A percentile compares a stretch with the other conserved stretches of the same genome.
Evolutionary conservation across 2,329 filamentous ascomycete genomes (phyloP).

Genomic region (Grosmannia serpens): DNA sequence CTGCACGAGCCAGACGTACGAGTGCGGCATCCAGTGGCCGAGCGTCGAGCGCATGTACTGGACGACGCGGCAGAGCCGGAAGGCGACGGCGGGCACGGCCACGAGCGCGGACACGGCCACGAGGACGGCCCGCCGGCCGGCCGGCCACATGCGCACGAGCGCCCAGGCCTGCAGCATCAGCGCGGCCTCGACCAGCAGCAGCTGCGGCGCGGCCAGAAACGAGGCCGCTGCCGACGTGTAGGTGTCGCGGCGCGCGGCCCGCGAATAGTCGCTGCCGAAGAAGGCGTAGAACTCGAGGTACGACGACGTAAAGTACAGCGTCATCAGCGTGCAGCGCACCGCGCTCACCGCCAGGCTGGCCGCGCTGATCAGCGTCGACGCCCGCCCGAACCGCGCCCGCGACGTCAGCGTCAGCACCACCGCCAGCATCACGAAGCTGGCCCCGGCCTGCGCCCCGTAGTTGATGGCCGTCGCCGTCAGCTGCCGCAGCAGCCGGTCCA

Average conservation of each 20-base stretch:
- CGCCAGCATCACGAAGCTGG: conserved; percentile 49
- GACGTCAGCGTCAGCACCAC: conserved; percentile 58
- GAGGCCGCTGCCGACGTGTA: conserved; percentile 26
- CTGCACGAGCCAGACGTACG: conserved; percentile 26
- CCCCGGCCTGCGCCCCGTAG: conserved; percentile 14
- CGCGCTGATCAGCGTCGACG: conserved; percentile 55
- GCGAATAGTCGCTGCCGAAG: conserved; percentile 41
- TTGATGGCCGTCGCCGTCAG: conserved; percentile 8
- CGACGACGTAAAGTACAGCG: conserved; percentile 47
- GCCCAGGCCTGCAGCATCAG: conserved; percentile 42
- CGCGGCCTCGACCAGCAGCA: conserved; percentile 32
- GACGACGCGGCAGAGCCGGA: conserved; percentile 23
- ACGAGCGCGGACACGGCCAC: conserved; percentile 23
- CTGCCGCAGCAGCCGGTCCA: conserved; percentile 2
- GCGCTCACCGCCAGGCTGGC: conserved; percentile 48
- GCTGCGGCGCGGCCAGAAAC: conserved; percentile 30
- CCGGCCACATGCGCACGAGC: conserved; percentile 37
- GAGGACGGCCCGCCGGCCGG: conserved; percentile 18
- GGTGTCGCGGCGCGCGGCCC: conserved; percentile 29
- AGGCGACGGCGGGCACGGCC: conserved; percentile 15
- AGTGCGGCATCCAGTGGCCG: background rate
- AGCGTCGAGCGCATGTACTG: conserved; percentile 24
- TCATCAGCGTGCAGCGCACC: conserved; percentile 45
- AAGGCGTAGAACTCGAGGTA: conserved; percentile 51
- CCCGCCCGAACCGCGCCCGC: conserved; percentile 48